phyloP scores from a whole-genome alignment of 2,329 filamentous ascomycete species.

The Lachnellula willkommii region DNA sequence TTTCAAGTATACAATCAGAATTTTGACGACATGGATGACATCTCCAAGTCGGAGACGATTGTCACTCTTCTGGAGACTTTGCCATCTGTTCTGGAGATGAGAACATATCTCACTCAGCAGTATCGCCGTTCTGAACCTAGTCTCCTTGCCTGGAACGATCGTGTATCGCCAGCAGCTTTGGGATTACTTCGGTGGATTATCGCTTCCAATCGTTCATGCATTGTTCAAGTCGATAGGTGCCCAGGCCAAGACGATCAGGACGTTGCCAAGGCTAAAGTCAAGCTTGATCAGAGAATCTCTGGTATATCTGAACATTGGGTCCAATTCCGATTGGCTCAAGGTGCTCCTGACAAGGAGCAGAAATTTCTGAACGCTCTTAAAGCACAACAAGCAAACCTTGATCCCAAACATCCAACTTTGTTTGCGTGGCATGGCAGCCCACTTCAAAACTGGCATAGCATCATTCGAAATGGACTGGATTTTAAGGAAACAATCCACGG shows the following conservation, averaged over 20 bases:
- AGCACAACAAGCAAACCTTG: constrained; percentile 32
- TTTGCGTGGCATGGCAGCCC: constrained; percentile 84
- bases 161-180: constrained; percentile 60
- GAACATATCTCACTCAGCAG: constrained; percentile 38
- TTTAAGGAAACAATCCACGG: constrained; percentile 60
- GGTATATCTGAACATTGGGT: constrained; percentile 60
- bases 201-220: constrained; percentile 82
- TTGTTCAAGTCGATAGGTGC: constrained; percentile 63
- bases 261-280: constrained; percentile 15
- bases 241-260: constrained; percentile 24
- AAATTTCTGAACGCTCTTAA: constrained; percentile 62
- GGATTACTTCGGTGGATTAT: constrained; percentile 80
- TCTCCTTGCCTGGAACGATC: constrained; percentile 48
- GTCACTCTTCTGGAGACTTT: constrained; percentile 52
- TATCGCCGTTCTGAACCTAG: constrained; percentile 23
- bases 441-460: constrained; percentile 80
- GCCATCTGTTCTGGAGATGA: constrained; percentile 57
- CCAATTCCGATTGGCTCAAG: constrained; percentile 85
- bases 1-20: constrained; percentile 45
- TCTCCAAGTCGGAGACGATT: constrained; percentile 44
- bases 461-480: constrained; percentile 75
- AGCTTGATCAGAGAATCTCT: constrained; percentile 40
- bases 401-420: constrained; percentile 56
- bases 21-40: constrained; percentile 48
- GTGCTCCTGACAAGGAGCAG: constrained; percentile 79